A percentile compares a stretch with the other conserved stretches of the same genome.
These are phyloP conservation scores for Agrocybe praecox DNA, from an alignment of 768 basidiomycete species.

Conservation along the genomic window DNA sequence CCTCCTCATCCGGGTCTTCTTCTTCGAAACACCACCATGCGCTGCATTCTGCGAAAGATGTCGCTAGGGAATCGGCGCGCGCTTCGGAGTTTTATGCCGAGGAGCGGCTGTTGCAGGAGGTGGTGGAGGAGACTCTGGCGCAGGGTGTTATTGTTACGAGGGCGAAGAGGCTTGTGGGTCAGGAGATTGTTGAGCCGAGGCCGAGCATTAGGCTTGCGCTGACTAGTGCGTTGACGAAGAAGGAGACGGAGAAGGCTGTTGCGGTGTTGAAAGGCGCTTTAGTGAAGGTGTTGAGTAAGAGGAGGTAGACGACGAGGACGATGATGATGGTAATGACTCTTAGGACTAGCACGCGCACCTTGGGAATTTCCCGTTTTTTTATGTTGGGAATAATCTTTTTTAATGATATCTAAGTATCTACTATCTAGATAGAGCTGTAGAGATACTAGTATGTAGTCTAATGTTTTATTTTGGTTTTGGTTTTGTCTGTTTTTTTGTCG, in stretches of 20 bases:
- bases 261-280: conserved; percentile 73
- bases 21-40: conserved; percentile 37
- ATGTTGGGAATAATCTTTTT: background rate
- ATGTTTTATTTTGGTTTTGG: too few species aligned
- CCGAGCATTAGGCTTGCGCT: conserved; percentile 86
- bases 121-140: conserved; percentile 83
- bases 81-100: conserved; percentile 67
- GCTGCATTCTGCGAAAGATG: conserved; percentile 44
- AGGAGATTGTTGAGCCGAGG: conserved; percentile 79
- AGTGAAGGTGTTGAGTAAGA: conserved; percentile 70
- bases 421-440: too few species aligned
- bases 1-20: conserved; percentile 11
- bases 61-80: conserved; percentile 51
- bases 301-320: conserved; percentile 33
- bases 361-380: background rate
- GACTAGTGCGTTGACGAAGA: conserved; percentile 76
- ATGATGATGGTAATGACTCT: too few species aligned
- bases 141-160: conserved; percentile 88
- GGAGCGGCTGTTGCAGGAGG: conserved; percentile 84
- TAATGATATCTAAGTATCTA: too few species aligned
- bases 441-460: too few species aligned
- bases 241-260: conserved; percentile 91
- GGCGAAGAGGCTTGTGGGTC: conserved; percentile 77
- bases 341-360: too few species aligned
- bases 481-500: too few species aligned